phyloP scores from a whole-genome alignment of 2,329 filamentous ascomycete species.

The Ophiocordyceps unilateralis region DNA sequence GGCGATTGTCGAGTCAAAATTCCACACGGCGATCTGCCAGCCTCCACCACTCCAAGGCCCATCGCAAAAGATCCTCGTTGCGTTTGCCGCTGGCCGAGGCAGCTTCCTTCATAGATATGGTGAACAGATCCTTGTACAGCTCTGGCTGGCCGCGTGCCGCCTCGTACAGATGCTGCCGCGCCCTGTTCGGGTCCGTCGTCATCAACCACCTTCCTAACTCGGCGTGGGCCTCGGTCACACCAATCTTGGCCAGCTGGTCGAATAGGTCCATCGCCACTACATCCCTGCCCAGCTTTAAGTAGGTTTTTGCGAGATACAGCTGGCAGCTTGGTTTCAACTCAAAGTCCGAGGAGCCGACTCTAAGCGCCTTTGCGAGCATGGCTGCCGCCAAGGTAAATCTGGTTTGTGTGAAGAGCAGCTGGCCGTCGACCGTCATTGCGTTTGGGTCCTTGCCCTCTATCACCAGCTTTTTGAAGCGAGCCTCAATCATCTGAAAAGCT shows the following conservation, averaged over 20 bases:
- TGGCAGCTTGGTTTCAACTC: conserved; percentile 11
- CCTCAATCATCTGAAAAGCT: conserved; percentile 7
- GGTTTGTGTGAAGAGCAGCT: conserved; percentile 9
- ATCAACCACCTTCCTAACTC: conserved; percentile 11
- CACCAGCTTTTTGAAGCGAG: conserved; percentile 14
- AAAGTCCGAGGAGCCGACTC: conserved; percentile 6
- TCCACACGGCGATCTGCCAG: conserved; percentile 10
- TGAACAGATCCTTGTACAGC: conserved; percentile 12
- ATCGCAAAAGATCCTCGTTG: conserved; percentile 9
- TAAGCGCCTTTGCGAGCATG: conserved; percentile 10
- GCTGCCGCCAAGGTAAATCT: conserved; percentile 8
- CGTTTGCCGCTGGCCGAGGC: conserved; percentile 3
- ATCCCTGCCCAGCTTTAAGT: conserved; percentile 6
- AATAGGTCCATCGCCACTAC: conserved; percentile 10
- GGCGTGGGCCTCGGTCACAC: conserved; percentile 9
- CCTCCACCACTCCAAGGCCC: conserved; percentile 18
- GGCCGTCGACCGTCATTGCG: conserved; percentile 17
- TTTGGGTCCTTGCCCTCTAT: conserved; percentile 14
- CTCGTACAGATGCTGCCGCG: conserved; percentile 9
- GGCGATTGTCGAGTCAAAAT: conserved; percentile 5
- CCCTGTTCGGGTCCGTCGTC: conserved; percentile 7
- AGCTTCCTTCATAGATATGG: conserved; percentile 11
- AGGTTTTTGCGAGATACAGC: conserved; percentile 10
- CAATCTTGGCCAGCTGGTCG: conserved; percentile 6
- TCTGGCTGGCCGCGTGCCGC: conserved; percentile 11